A percentile compares a stretch with the other conserved stretches of the same genome.
These are phyloP conservation scores for Zygotorulaspora sp. DNA, from an alignment of 805 yeast species.

Conservation along the genomic window DNA sequence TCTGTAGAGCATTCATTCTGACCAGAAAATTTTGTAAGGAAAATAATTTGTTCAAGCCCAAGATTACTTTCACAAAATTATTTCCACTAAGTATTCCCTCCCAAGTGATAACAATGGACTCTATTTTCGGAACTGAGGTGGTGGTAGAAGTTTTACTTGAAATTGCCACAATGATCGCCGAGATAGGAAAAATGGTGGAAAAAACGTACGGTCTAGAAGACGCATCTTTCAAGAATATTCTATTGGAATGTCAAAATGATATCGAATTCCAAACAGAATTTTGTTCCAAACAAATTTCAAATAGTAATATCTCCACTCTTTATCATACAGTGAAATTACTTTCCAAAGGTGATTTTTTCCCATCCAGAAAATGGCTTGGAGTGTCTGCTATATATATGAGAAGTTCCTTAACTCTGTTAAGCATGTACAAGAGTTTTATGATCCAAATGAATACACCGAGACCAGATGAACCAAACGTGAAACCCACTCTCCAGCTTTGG, in stretches of 20 bases:
- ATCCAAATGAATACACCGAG: conserved; percentile 46
- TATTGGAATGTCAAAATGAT: conserved; percentile 36
- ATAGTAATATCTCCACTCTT: conserved; percentile 40
- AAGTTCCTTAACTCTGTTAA: conserved; percentile 50
- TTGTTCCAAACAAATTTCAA: conserved; percentile 39
- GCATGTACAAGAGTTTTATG: conserved; percentile 49
- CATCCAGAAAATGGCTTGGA: conserved; percentile 70
- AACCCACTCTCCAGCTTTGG: conserved; percentile 50
- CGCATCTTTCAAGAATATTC: conserved; percentile 42
- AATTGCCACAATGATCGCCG: conserved; percentile 55
- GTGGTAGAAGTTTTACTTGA: conserved; percentile 72
- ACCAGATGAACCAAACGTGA: conserved; percentile 2
- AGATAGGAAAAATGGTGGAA: conserved; percentile 48
- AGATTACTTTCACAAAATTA: conserved; percentile 59
- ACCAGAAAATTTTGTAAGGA: conserved; percentile 47
- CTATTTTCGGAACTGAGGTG: conserved; percentile 62
- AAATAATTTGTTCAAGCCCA: conserved; percentile 44
- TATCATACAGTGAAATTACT: conserved; percentile 49
- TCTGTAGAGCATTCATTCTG: conserved; percentile 48
- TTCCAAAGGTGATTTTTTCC: conserved; percentile 55
- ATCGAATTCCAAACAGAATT: conserved; percentile 41
- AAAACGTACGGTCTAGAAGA: conserved; percentile 37
- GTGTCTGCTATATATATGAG: conserved; percentile 55
- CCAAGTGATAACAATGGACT: conserved; percentile 60
- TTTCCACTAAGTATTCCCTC: conserved; percentile 71